Evolutionary conservation across 805 yeast genomes (phyloP), one percentile per base, ranked within the genome.

Genomic region (Lipomyces spencermartinsiae): DNA sequence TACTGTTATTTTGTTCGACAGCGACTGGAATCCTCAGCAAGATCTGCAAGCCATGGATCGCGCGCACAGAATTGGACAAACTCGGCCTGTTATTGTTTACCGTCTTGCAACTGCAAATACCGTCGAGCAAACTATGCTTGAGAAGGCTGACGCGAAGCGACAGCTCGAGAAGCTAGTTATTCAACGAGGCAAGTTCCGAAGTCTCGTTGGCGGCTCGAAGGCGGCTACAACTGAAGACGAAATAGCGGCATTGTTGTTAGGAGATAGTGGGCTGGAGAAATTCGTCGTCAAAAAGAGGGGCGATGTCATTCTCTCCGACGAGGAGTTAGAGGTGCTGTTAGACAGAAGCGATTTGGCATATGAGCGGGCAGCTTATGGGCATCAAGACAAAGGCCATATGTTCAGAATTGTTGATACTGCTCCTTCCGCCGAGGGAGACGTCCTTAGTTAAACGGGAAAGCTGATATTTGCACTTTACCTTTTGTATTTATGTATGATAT

Each of bases 11-110:
- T 74, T 94, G 10, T 93, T 92, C 76, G 99, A 94, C 75, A 90
- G 92, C 65, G 99, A 94, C 76, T 94, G 98, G 97, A 94, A 94
- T 75, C 99, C 98, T 0, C 98, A 94, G 76, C 96, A 92, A 70
- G 98, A 94, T 78, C 80, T 93, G 61, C 99, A 94, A 77, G 98
- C 98, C 0, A 94, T 94, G 87, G 98, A 93, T 74, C 83, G 99
- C 64, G 96, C 91, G 12, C 98, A 94, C 76, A 83, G 99, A 75
- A 92, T 95, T 64, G 98, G 98, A 0, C 99, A 94, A 77, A 83
- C 81, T 0, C 87, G 85, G 64, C 97, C 97, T 0, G 97, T 93
- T 4, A 82, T 91, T 29, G 85, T 94, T 0, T 92, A 89, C 76
- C 83, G 98, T 69, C 83, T 95, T 31, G 88, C 93, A 19, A 84